Conservation (phyloP, 441 rosid species). For the Populus hybrid region DNA sequence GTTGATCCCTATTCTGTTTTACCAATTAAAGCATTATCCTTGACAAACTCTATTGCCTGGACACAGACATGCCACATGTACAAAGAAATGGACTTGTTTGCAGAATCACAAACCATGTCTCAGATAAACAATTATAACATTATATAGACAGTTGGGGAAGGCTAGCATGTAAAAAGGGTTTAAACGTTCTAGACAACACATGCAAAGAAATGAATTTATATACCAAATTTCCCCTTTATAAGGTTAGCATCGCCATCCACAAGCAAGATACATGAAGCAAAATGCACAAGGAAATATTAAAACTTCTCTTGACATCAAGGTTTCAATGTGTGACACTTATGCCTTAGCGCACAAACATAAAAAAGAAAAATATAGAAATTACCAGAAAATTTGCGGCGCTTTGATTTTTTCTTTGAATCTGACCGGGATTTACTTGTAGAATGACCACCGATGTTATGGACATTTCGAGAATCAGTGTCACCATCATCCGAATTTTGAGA, state of each 20-base stretch:
- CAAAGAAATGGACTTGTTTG: background rate
- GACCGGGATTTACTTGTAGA: conserved; percentile 41
- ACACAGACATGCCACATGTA: background rate
- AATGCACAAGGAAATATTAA: background rate
- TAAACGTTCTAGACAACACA: background rate
- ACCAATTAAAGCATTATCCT: background rate
- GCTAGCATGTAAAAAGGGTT: background rate
- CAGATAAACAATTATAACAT: background rate
- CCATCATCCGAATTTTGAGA: conserved; percentile 22
- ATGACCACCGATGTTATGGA: conserved; percentile 29
- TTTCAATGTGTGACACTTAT: background rate
- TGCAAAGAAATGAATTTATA: background rate
- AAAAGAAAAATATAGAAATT: conserved; percentile 10
- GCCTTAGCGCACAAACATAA: background rate
- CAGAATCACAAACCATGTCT: background rate
- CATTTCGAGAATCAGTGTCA: conserved; percentile 22
- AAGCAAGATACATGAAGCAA: background rate
- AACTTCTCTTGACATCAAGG: background rate
- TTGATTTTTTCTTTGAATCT: conserved; percentile 55
- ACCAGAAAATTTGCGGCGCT: conserved; percentile 64
- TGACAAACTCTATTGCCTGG: background rate
- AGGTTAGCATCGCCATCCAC: background rate
- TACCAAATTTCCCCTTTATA: background rate
- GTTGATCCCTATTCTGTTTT: background rate
- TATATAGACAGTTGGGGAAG: background rate